A percentile compares a stretch with the other conserved stretches of the same genome.
These are phyloP conservation scores for Stachybotrys chartarum DNA, from an alignment of 2,329 filamentous ascomycete species.

Conservation along the genomic window DNA sequence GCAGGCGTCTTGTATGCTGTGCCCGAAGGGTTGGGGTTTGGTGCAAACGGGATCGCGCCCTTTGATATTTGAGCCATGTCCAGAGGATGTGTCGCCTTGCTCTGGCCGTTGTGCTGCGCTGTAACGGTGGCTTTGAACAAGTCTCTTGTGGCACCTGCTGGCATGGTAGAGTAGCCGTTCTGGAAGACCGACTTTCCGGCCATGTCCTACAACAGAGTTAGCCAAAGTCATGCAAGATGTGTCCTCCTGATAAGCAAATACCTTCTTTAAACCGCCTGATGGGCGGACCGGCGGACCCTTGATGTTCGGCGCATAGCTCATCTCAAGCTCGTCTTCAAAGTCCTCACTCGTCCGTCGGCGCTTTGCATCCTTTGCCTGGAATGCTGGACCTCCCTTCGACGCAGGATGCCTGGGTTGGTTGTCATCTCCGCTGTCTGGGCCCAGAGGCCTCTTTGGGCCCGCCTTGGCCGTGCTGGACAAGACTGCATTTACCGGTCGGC, in stretches of 20 bases:
- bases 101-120: constrained; percentile 58
- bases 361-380: constrained; percentile 68
- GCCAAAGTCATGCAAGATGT: not conserved
- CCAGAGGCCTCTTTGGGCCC: constrained; percentile 62
- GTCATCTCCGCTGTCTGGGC: constrained; percentile 54
- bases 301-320: constrained; percentile 50
- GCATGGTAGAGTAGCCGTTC: constrained; percentile 53
- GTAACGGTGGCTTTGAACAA: constrained; percentile 62
- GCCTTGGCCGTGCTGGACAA: constrained; percentile 57
- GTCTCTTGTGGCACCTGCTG: constrained; percentile 45
- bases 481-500: constrained; percentile 52
- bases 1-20: constrained; percentile 64
- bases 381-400: constrained; percentile 49
- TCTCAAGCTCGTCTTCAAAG: constrained; percentile 55
- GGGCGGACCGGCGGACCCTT: constrained; percentile 83
- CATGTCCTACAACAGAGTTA: constrained; percentile 40
- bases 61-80: constrained; percentile 86
- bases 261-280: constrained; percentile 63
- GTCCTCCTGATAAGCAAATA: constrained; percentile 26
- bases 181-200: constrained; percentile 53
- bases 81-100: constrained; percentile 59
- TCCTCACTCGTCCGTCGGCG: constrained; percentile 71
- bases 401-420: constrained; percentile 36
- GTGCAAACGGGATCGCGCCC: constrained; percentile 82
- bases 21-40: constrained; percentile 51